Conservation (phyloP, 331 rosid species). For the Dryas integrifolia region DNA sequence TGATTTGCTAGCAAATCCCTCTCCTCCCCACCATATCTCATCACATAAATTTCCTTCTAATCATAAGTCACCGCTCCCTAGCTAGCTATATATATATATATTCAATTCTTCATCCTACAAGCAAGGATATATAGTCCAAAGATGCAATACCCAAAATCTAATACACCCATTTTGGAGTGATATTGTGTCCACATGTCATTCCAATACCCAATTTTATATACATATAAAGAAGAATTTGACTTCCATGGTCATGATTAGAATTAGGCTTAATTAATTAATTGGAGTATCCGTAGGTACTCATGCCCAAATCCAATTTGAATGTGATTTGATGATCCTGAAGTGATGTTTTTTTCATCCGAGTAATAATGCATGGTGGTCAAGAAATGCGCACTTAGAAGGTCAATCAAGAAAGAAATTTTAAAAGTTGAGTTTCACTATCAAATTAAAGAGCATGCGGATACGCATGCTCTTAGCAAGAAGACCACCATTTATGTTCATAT, state of each 20-base stretch:
- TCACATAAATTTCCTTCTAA: neutral
- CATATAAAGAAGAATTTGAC: slow-evolving; percentile 29
- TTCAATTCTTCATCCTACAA: slow-evolving; percentile 18
- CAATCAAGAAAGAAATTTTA: slow-evolving; percentile 27
- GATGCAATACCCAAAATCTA: neutral
- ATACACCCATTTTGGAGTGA: slow-evolving; percentile 9
- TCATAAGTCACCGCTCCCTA: slow-evolving; percentile 15
- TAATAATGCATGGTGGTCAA: slow-evolving; percentile 40
- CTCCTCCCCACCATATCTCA: slow-evolving; percentile 34
- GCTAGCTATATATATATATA: neutral
- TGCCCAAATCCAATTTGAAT: slow-evolving; percentile 40
- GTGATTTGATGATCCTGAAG: slow-evolving; percentile 18
- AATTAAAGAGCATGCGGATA: slow-evolving; percentile 36
- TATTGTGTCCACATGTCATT: slow-evolving; percentile 29
- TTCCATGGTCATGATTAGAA: slow-evolving; percentile 21
- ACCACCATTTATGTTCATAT: neutral
- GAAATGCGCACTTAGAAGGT: slow-evolving; percentile 49
- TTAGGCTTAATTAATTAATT: slow-evolving; percentile 2
- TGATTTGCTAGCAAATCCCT: slow-evolving; percentile 50
- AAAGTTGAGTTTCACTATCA: slow-evolving; percentile 16
- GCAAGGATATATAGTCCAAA: slow-evolving; percentile 31
- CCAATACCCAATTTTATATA: slow-evolving; percentile 16
- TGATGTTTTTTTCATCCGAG: slow-evolving; percentile 24
- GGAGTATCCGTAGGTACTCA: slow-evolving; percentile 44
- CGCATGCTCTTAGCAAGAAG: slow-evolving; percentile 41